Base-by-base conservation (phyloP, 345 rosid species). In the Nasturtium officinale region DNA sequence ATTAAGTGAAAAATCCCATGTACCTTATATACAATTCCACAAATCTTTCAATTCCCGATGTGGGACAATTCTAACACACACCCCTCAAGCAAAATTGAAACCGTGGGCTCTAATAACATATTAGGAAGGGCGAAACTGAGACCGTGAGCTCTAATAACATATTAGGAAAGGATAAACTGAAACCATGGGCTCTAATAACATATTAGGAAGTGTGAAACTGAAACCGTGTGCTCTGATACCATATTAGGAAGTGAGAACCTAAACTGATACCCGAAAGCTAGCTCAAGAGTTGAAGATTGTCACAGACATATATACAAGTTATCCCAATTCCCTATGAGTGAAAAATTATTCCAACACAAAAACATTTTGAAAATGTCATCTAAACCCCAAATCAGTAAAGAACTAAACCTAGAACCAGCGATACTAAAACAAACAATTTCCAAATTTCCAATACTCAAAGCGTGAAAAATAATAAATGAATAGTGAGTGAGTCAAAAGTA, bases 401-500 rank as follows among this genome's bases (percentile, higher is more conserved):
- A 29, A 42, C 3, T 42, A 68, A 55, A 29, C 68, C 67, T 23
- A 71, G 28, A 35, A 60, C 3, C 60, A 57, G 53, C 23, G 26
- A 23, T 6, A n/a, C 38, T 15, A 1, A 46, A 37, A 25, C 21
- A 23, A 23, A 28, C 9, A 53, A 12, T 55, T 64, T 13, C 30
- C 1, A 9, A 70, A 56, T 45, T 26, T 16, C 40, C 17, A 52
- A 51, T 9, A 61, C 30, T n/a, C 42, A 26, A 30, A 75, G 73
- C 63, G 56, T n/a, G 25, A 10, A 16, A 65, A 4, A 50, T 20
- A 47, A 53, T 15, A 54, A 56, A 35, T 10, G 37, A 59, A 46
- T 37, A 67, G 48, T 23, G 25, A 52, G 0, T 12, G 33, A 32
- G 16, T 32, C 23, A 0, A 69, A 69, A 66, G 33, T 45, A 89